Conservation (phyloP, 176 grass and related monocot genomes). For the Oryza meyeriana region DNA sequence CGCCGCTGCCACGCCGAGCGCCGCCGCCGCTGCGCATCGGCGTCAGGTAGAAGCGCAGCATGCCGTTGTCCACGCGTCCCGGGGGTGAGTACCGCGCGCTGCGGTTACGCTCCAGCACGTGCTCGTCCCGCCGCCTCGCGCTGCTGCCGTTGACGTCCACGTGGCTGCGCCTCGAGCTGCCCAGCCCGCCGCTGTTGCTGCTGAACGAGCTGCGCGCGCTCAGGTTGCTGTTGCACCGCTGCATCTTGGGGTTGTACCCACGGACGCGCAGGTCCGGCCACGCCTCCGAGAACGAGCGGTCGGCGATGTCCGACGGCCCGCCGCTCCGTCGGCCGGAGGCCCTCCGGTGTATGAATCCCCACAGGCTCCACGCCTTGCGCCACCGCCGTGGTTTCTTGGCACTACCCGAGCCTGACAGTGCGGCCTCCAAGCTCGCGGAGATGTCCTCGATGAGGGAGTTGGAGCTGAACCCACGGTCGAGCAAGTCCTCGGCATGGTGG, state of each 20-base stretch:
- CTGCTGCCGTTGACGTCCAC: slow-evolving; percentile 41
- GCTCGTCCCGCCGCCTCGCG: slow-evolving; percentile 41
- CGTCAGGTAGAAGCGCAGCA: slow-evolving; percentile 96
- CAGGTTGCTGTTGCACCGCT: slow-evolving; percentile 75
- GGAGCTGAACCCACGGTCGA: slow-evolving; percentile 88
- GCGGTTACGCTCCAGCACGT: slow-evolving; percentile 71
- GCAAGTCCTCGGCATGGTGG: slow-evolving; percentile 53
- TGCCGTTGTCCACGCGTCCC: slow-evolving; percentile 70
- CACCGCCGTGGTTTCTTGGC: slow-evolving; percentile 78
- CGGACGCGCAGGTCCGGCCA: slow-evolving; percentile 62
- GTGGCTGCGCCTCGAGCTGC: slow-evolving; percentile 59
- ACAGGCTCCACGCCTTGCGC: slow-evolving; percentile 88
- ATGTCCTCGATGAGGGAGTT: slow-evolving; percentile 88
- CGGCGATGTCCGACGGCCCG: slow-evolving; percentile 51
- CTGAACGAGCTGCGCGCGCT: slow-evolving; percentile 92
- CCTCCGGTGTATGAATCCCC: slow-evolving; percentile 73
- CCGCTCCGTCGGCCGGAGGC: slow-evolving; percentile 39
- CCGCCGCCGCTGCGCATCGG: slow-evolving; percentile 65
- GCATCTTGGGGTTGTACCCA: slow-evolving; percentile 58
- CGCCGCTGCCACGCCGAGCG: slow-evolving; percentile 25
- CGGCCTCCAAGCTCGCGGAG: slow-evolving; percentile 83
- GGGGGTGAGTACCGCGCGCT: slow-evolving; percentile 86
- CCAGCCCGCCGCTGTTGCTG: slow-evolving; percentile 70
- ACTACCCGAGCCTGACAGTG: slow-evolving; percentile 45
- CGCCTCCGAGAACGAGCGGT: slow-evolving; percentile 84